These are phyloP conservation scores for Pyrenochaeta sp. DNA, from an alignment of 2,329 filamentous ascomycete species.

Conservation along the genomic window DNA sequence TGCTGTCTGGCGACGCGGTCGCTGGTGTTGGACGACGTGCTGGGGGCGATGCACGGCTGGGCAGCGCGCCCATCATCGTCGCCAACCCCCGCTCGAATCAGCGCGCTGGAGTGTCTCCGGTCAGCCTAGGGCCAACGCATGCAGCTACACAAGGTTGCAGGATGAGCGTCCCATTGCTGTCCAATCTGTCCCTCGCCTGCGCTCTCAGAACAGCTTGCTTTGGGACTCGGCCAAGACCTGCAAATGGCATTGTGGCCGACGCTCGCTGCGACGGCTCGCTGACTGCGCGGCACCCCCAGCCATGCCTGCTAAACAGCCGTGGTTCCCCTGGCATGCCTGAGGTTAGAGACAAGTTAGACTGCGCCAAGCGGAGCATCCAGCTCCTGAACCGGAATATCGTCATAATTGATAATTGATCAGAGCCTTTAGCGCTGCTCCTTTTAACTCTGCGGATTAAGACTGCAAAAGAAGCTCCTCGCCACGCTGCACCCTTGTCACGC, in stretches of 20 bases:
- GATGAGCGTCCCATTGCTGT: constrained; percentile 37
- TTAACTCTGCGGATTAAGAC: constrained; percentile 33
- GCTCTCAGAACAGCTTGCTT: constrained; percentile 41
- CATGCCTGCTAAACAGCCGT: constrained; percentile 19
- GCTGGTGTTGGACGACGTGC: constrained; percentile 1
- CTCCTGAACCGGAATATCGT: constrained; percentile 37
- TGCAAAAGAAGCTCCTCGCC: constrained; percentile 18
- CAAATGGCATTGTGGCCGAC: constrained; percentile 38
- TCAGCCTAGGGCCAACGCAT: constrained; percentile 47
- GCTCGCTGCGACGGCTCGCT: constrained; percentile 18
- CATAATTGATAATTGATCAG: constrained; percentile 35
- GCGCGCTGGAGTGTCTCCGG: constrained; percentile 31
- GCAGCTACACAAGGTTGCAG: constrained; percentile 48
- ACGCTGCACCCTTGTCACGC: constrained; percentile 19
- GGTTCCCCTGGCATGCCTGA: constrained; percentile 30
- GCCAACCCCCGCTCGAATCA: constrained; percentile 44
- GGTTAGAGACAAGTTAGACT: constrained; percentile 1
- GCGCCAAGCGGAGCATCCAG: constrained; percentile 22
- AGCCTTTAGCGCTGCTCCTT: constrained; percentile 23
- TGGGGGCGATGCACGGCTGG: constrained; percentile 10
- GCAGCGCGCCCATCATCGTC: constrained; percentile 30
- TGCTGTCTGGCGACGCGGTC: constrained; percentile 14
- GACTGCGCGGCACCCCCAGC: constrained; percentile 21
- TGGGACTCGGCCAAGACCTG: constrained; percentile 34
- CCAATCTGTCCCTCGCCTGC: constrained; percentile 42